Base-by-base conservation (phyloP, 2,329 filamentous ascomycete genomes). In the Penicillium sp. region DNA sequence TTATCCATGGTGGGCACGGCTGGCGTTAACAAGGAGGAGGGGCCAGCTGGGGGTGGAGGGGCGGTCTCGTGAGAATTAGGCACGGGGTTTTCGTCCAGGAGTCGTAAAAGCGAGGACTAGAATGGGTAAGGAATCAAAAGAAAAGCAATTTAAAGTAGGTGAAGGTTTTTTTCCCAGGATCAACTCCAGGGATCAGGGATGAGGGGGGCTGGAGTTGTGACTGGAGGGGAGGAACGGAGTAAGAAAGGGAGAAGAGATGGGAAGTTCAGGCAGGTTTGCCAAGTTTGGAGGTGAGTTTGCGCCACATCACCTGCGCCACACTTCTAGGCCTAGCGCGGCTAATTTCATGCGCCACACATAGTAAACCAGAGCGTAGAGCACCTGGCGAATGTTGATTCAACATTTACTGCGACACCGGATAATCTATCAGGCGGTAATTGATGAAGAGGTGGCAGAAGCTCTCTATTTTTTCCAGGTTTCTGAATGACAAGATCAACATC, bases 1-100 rank as follows among this genome's bases (percentile, higher is more conserved):
- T 93, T 96, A 80, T 99, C 94, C 93, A 97, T 97, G 61, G 65
- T 62, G 55, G 65, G 60, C 65, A 64, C 67, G 67, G 63, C 62
- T 67, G 67, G 64, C 61, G 49, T 59, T 56, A 64, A 69, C 58
- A 64, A 48, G 55, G 59, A 61, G 66, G 67, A 68, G 62, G 68
- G 65, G 67, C 66, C 67, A 68, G 63, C 67, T 70, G 67, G 61
- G 66, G 66, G 64, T 61, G 66, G 65, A 68, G 70, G 65, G 68
- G 66, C 63, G 73, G 72, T 75, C 73, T 75, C 72, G 73, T 76
- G 72, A 73, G 73, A 70, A 65, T 65, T 58, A 59, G 63, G 64
- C 60, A 65, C 53, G 37, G 60, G 59, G 51, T 53, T 63, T 65
- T 61, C 59, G 60, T 55, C 53, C 42, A 59, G 57, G 52, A 42